phyloP scores from a whole-genome alignment of 352 stramenopile species.

The Phytopythium oedochilum region DNA sequence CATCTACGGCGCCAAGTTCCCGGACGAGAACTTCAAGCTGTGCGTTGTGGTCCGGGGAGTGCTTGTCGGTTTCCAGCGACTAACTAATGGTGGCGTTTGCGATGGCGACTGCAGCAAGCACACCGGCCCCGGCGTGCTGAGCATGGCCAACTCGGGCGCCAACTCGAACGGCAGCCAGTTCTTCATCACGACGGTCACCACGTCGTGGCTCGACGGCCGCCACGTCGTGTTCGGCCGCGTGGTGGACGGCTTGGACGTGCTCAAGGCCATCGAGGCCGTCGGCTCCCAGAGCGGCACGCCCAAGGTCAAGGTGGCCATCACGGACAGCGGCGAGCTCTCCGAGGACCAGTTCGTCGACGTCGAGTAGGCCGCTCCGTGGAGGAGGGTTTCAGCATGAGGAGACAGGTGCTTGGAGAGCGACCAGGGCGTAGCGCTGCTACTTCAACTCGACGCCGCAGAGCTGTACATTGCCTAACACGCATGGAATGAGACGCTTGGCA shows the following conservation, averaged over 20 bases:
- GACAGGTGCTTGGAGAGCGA: no score
- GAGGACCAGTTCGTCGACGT: constrained; percentile 5
- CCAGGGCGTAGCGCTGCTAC: no score
- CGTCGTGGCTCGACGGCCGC: constrained; percentile 84
- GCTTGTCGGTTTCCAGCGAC: no score
- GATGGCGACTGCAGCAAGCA: constrained; percentile 59
- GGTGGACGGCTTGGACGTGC: constrained; percentile 95
- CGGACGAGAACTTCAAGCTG: constrained; percentile 95
- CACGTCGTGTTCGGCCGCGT: constrained; percentile 93
- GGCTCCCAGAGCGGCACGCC: constrained; percentile 16
- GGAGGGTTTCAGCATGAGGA: no score
- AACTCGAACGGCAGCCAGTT: constrained; percentile 99
- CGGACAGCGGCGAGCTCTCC: constrained; percentile 93
- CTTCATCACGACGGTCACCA: constrained; percentile 94
- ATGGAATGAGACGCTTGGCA: no score
- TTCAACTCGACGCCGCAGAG: no score
- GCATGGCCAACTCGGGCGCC: constrained; percentile 96
- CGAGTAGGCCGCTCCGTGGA: no score
- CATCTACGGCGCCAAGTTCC: constrained; percentile 95
- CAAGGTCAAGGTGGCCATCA: constrained; percentile 83
- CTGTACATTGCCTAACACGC: no score
- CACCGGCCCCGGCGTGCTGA: constrained; percentile 85
- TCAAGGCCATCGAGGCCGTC: constrained; percentile 92
- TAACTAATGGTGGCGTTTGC: neutral
- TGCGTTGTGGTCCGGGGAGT: constrained; percentile 8